A percentile compares a stretch with the other conserved stretches of the same genome.
These are phyloP conservation scores for Mortierella sp. DNA, from an alignment of 371 early-diverging fungal genomes.

Conservation along the genomic window DNA sequence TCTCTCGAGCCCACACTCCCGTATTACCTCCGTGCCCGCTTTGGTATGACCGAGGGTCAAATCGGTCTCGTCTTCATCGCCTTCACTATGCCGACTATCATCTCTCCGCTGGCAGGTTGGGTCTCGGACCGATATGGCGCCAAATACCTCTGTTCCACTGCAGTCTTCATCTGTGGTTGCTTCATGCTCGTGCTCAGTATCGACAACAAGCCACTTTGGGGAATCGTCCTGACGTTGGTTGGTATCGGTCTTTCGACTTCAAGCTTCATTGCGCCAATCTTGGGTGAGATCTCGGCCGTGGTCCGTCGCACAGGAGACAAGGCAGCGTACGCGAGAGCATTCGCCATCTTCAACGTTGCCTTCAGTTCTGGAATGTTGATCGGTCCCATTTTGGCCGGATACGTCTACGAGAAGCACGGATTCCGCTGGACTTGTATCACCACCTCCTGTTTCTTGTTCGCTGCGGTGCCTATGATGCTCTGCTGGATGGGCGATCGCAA, in stretches of 20 bases:
- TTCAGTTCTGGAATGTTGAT: constrained; percentile 59
- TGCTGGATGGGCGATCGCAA: constrained; percentile 51
- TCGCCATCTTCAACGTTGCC: constrained; percentile 64
- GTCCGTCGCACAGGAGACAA: constrained; percentile 55
- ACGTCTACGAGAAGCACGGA: constrained; percentile 51
- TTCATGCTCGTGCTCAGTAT: constrained; percentile 58
- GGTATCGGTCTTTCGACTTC: constrained; percentile 58
- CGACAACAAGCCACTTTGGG: constrained; percentile 53
- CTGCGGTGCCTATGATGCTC: constrained; percentile 41
- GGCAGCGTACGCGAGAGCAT: constrained; percentile 58
- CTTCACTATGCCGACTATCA: constrained; percentile 59
- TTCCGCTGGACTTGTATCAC: constrained; percentile 59
- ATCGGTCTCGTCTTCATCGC: constrained; percentile 68
- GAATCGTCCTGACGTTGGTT: constrained; percentile 56
- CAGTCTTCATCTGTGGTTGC: constrained; percentile 53
- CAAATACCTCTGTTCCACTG: constrained; percentile 58
- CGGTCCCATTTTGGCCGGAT: constrained; percentile 59
- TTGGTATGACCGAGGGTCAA: constrained; percentile 62
- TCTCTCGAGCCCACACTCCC: constrained; percentile 66
- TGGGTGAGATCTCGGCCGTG: constrained; percentile 60
- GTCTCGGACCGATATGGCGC: constrained; percentile 60
- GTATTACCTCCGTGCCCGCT: constrained; percentile 64
- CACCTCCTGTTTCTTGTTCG: constrained; percentile 44
- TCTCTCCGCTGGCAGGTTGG: constrained; percentile 59
- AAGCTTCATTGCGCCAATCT: constrained; percentile 56